A percentile compares a stretch with the other conserved stretches of the same genome.
Conservation (phyloP, 805 yeast species). For the Candida silvatica region DNA sequence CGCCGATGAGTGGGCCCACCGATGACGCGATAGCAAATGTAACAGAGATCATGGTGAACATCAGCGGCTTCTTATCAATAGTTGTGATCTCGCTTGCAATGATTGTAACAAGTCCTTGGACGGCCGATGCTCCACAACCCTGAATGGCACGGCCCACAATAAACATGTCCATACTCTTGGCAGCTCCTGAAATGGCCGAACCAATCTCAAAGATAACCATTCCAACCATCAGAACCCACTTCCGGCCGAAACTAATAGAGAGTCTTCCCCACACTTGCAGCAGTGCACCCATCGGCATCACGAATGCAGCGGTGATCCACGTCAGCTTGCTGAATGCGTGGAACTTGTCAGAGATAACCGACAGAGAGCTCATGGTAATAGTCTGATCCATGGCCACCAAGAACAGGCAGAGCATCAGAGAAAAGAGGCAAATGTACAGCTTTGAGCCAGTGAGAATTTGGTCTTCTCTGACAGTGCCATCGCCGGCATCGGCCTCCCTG, state of each 20-base stretch:
- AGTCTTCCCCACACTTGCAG: constrained; percentile 50
- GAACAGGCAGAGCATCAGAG: constrained; percentile 10
- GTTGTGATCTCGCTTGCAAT: constrained; percentile 51
- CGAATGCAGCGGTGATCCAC: constrained; percentile 50
- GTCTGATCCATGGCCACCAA: constrained; percentile 47
- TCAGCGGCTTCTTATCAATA: constrained; percentile 27
- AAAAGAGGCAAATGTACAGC: constrained; percentile 9
- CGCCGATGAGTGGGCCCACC: constrained; percentile 60
- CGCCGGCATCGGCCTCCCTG: constrained; percentile 32
- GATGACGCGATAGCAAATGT: constrained; percentile 45
- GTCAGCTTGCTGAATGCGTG: constrained; percentile 31
- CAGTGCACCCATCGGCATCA: constrained; percentile 46
- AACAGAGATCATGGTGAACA: constrained; percentile 32
- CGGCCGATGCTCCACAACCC: constrained; percentile 74
- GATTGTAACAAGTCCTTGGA: constrained; percentile 48
- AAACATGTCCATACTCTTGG: constrained; percentile 45
- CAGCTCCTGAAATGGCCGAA: constrained; percentile 48
- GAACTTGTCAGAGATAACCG: constrained; percentile 37
- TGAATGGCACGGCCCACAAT: constrained; percentile 66
- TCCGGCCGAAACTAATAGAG: constrained; percentile 49
- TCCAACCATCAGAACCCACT: constrained; percentile 35
- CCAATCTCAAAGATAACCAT: constrained; percentile 52
- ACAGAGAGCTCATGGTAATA: constrained; percentile 43
- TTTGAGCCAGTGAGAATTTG: constrained; percentile 17
- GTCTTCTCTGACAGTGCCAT: constrained; percentile 25